Base-by-base conservation (phyloP, 768 basidiomycete genomes). In the Suillus bovinus region DNA sequence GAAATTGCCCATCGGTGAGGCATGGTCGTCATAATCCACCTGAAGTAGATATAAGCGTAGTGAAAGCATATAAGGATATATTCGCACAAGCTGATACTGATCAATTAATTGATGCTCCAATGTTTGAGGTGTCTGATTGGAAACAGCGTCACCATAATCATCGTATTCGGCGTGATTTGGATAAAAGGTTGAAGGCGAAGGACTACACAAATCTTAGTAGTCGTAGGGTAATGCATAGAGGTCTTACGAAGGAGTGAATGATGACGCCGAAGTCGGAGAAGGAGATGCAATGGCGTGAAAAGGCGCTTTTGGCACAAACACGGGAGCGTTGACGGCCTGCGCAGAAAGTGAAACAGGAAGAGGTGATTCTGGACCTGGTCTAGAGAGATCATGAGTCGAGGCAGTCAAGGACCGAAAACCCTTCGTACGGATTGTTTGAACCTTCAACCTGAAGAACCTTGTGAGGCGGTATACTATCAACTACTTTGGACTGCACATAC, bases 281-380 rank as follows among this genome's bases (percentile, higher is more conserved):
- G 78, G 72, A 29, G 74, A 68, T 10, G 72, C 61, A 27, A 73
- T 64, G 55, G 68, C 76, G 71, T 88, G 91, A 16, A 91, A 90
- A 31, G 74, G 66, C 61, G 70, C 77, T 72, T 90, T 93, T 22
- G 93, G 92, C 24, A 94, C 85, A 64, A 94, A 94, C 47, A 94
- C 86, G 39, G 93, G 91, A 1, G 92, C 92, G 71, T 93, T 90
- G 59, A 92, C 83, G 4, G 90, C 89, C 65, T 89, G 84, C 49
- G 88, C 81, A 3, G 85, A 81, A 74, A 81, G 70, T 16, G 79
- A 64, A 11, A 74, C 69, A 56, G 78, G 71, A 44, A 70, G 68
- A 34, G 84, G 82, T 22, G 83, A 81, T 49, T 82, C 80, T n/a
- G 80, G 73, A 58, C 69, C 75, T 59, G 77, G 74, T 66, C 78